Evolutionary conservation across 1,284 basidiomycete genomes (phyloP).

Genomic region (Puccinia polysora): DNA sequence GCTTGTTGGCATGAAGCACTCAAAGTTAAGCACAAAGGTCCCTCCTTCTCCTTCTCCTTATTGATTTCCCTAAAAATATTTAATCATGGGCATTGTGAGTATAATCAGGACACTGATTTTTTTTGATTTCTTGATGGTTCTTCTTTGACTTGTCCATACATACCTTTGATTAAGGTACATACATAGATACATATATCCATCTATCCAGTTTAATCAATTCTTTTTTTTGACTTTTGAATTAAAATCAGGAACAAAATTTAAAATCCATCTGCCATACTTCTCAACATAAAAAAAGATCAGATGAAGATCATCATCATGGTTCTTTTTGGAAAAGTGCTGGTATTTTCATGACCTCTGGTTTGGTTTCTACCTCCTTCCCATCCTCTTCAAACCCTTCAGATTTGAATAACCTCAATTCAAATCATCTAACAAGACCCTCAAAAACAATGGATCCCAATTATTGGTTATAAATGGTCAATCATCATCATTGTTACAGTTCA

Average conservation of each 20-base stretch:
- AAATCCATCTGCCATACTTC: slow-evolving; percentile 7
- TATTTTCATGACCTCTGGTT: slow-evolving; percentile 47
- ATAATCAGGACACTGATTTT: background rate
- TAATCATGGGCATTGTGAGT: background rate
- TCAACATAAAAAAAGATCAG: background rate
- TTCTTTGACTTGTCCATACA: background rate
- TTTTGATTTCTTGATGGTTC: background rate
- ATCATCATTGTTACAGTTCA: slow-evolving; percentile 67
- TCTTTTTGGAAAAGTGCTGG: slow-evolving; percentile 48
- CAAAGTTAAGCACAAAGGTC: slow-evolving; percentile 38
- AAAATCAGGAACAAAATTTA: slow-evolving; percentile 1
- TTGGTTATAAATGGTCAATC: slow-evolving; percentile 63
- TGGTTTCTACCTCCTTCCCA: slow-evolving; percentile 44
- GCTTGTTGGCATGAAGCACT: slow-evolving; percentile 49
- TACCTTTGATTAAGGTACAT: no score
- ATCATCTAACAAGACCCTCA: slow-evolving; percentile 39
- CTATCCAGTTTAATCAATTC: no score
- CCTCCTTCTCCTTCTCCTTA: background rate
- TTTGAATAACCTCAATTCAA: background rate
- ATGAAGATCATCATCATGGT: slow-evolving; percentile 26
- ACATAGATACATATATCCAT: no score
- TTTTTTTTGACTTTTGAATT: no score
- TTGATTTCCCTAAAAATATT: no score
- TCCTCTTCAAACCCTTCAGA: background rate
- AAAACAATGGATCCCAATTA: slow-evolving; percentile 48